phyloP scores from a whole-genome alignment of 331 rosid genomes.

The Malus hybrid region DNA sequence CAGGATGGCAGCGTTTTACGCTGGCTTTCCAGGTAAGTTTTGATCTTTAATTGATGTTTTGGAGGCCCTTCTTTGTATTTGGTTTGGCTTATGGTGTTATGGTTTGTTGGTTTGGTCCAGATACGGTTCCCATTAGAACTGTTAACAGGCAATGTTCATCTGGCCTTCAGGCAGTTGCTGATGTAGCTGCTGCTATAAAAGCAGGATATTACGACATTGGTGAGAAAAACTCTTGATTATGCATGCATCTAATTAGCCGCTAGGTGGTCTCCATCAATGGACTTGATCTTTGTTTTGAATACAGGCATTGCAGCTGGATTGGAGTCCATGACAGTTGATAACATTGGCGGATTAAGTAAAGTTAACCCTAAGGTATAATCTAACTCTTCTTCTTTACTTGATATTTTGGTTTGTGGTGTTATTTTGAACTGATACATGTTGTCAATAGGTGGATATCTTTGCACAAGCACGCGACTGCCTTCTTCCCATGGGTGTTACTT shows the following conservation, averaged over 20 bases:
- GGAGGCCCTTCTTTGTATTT: not conserved
- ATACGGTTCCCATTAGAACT: constrained; percentile 70
- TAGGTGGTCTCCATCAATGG: not conserved
- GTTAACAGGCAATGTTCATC: constrained; percentile 94
- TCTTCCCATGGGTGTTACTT: constrained; percentile 92
- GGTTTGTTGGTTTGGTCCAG: constrained; percentile 32
- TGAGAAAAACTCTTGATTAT: constrained; percentile 17
- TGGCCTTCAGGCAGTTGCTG: constrained; percentile 95
- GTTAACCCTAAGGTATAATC: constrained; percentile 52
- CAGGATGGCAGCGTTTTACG: constrained; percentile 89
- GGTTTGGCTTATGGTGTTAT: constrained; percentile 1
- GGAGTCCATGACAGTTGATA: constrained; percentile 66
- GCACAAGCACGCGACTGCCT: constrained; percentile 76
- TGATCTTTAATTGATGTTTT: not conserved
- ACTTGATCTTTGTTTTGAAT: constrained; percentile 15
- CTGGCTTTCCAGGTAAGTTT: constrained; percentile 81
- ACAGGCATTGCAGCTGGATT: constrained; percentile 90
- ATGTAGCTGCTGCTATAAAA: constrained; percentile 83
- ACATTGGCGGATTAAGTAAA: constrained; percentile 10
- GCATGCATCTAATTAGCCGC: not conserved
- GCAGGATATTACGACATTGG: constrained; percentile 88
- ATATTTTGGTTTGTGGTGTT: constrained; percentile 1
- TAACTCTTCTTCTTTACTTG: not conserved
- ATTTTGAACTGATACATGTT: constrained; percentile 5
- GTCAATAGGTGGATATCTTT: constrained; percentile 43